Conservation (phyloP, 164 flowering plant species). For the Magnolia kwangsiensis region DNA sequence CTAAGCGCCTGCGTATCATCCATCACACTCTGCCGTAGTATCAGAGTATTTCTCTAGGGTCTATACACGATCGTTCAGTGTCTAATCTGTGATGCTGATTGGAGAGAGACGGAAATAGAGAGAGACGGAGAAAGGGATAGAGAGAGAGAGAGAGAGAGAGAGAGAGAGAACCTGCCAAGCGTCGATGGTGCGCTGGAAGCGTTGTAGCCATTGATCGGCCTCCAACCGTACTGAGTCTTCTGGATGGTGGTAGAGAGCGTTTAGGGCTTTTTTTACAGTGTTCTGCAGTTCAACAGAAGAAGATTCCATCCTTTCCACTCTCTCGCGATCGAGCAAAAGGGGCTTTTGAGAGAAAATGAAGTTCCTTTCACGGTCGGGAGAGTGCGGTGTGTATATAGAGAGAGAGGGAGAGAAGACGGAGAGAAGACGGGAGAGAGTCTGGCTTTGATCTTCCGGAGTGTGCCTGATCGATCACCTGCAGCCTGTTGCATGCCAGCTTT, state of each 20-base stretch:
- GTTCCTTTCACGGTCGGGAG: too few species aligned
- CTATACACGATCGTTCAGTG: too few species aligned
- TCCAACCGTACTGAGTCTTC: constrained; percentile 80
- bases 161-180: constrained; percentile 86
- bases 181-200: constrained; percentile 87
- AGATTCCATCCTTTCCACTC: constrained; percentile 11
- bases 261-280: constrained; percentile 95
- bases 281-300: constrained; percentile 62
- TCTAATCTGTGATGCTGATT: too few species aligned
- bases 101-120: too few species aligned
- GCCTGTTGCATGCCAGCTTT: neutral
- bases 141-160: neutral
- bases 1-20: too few species aligned
- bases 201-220: constrained; percentile 98
- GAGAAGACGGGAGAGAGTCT: too few species aligned
- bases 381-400: too few species aligned
- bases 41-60: too few species aligned
- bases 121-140: neutral
- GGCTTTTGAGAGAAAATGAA: neutral
- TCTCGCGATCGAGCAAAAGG: neutral
- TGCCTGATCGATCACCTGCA: neutral
- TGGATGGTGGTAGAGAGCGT: constrained; percentile 89
- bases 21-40: too few species aligned
- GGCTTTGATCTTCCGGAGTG: too few species aligned
- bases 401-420: too few species aligned